phyloP scores from a whole-genome alignment of 176 grass and related monocot species.

The Chloris gayana region DNA sequence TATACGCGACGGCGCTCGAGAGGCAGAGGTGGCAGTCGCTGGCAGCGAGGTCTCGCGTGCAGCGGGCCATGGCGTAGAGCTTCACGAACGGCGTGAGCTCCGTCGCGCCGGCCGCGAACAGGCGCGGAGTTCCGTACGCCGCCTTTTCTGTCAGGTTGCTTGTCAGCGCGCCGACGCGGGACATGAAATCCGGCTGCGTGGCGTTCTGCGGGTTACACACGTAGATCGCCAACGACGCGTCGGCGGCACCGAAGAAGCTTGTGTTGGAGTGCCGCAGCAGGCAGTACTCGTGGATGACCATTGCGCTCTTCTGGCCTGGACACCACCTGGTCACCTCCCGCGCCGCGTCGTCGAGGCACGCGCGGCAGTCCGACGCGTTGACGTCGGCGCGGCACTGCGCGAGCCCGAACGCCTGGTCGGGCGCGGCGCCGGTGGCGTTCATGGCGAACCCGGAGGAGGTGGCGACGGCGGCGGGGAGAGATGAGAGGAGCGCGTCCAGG shows the following conservation, averaged over 20 bases:
- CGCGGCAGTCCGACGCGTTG: constrained; percentile 6
- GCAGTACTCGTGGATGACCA: constrained; percentile 37
- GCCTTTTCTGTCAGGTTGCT: no score
- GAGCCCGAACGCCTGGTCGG: constrained; percentile 46
- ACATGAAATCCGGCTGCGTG: not conserved
- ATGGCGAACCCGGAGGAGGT: constrained; percentile 32
- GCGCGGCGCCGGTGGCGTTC: constrained; percentile 22
- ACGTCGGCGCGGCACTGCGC: constrained; percentile 62
- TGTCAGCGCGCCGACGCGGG: no score
- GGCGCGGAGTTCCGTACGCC: constrained; percentile 7
- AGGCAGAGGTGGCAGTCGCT: constrained; percentile 51
- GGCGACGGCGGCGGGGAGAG: constrained; percentile 23
- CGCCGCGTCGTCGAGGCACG: constrained; percentile 24
- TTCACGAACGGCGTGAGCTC: not conserved
- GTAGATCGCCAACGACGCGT: fast-evolving
- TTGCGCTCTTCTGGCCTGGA: constrained; percentile 4
- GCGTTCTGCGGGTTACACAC: not conserved
- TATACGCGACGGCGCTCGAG: fast-evolving
- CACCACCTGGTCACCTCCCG: constrained; percentile 6
- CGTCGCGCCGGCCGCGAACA: constrained; percentile 35
- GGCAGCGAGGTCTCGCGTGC: constrained; percentile 49
- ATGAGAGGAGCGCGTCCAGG: constrained; percentile 44
- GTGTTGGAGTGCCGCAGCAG: constrained; percentile 40
- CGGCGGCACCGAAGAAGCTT: constrained; percentile 26
- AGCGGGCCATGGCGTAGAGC: constrained; percentile 56